Conservation (phyloP, 2,329 filamentous ascomycete genomes). For the Aphanoascus verrucosus region DNA sequence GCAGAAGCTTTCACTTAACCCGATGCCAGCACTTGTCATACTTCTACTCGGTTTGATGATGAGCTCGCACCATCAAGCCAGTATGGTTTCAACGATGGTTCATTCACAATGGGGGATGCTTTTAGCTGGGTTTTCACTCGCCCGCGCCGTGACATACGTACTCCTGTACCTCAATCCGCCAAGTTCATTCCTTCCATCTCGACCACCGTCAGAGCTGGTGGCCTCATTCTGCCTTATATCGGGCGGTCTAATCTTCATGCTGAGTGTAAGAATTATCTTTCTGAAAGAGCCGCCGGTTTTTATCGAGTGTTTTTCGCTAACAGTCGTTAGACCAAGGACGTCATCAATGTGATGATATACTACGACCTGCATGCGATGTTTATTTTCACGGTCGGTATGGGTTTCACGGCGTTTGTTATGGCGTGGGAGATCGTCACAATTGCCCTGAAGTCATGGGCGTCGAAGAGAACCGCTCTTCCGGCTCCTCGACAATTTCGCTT, state of each 20-base stretch:
- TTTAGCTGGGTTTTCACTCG: constrained; percentile 67
- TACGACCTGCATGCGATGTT: constrained; percentile 83
- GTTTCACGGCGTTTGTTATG: constrained; percentile 72
- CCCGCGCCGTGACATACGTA: constrained; percentile 68
- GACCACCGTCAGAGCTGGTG: constrained; percentile 83
- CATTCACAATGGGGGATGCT: constrained; percentile 90
- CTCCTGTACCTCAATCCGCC: constrained; percentile 71
- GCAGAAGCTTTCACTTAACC: constrained; percentile 72
- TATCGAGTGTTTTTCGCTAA: not conserved
- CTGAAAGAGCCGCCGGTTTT: not conserved
- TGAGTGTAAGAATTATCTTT: constrained; percentile 52
- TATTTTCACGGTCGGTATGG: constrained; percentile 79
- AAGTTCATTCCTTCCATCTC: constrained; percentile 64
- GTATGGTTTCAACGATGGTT: constrained; percentile 79
- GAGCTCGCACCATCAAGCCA: constrained; percentile 77
- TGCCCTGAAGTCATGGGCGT: constrained; percentile 79
- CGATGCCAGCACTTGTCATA: constrained; percentile 76
- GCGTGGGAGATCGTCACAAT: constrained; percentile 69
- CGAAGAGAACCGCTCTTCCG: constrained; percentile 34
- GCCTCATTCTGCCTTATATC: constrained; percentile 75
- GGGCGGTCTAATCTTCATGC: constrained; percentile 86
- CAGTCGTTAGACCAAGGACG: constrained; percentile 55
- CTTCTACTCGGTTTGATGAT: constrained; percentile 87
- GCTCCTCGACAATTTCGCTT: constrained; percentile 25
- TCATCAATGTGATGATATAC: constrained; percentile 63